Base-by-base conservation (phyloP, 2,329 filamentous ascomycete species). In the Pseudogymnoascus sp. region DNA sequence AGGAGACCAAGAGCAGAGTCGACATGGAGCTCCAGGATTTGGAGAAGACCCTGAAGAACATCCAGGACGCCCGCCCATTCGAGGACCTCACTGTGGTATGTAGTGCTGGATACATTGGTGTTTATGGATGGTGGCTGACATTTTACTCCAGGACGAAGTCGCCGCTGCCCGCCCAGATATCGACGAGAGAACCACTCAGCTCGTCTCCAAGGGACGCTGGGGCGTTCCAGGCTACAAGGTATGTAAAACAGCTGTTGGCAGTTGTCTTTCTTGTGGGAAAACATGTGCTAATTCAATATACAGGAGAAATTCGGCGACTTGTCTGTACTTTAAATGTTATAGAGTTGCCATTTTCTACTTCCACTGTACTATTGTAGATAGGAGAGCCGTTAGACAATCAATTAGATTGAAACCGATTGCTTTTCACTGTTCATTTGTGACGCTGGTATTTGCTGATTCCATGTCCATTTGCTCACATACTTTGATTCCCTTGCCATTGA, bases 291-390 rank as follows among this genome's bases (percentile, higher is more conserved):
- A 88, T 75, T 62, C 67, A 65, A 69, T 58, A 55, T 73, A 69
- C 73, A 97, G 93, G 94, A 99, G 86, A 96, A 92, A 85, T 99
- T 97, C 80, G 94, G 94, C 82, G 92, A 97, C 77, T 87, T 97
- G 72, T 93, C 94, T 72, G 81, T 96, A 72, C 83, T 97, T 78
- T 99, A 96, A 86, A 84, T 66, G 64, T 63, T 58, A 55, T 55
- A 55, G 49, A 62, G 60, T 63, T 41, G 64, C 60, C 65, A 62
- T 64, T 63, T 66, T 72, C 72, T 69, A 67, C 65, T 72, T 86
- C 82, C 84, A 84, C 80, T 85, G 81, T 87, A 87, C 83, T 82
- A 84, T 83, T 86, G 83, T 87, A 87, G 83, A 86, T 85, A 84
- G 75, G 77, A 79, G 75, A 76, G 74, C 66, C 64, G 64, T 65